Evolutionary conservation across 2,329 filamentous ascomycete genomes (phyloP).

Genomic region (Neofusicoccum laricinum): DNA sequence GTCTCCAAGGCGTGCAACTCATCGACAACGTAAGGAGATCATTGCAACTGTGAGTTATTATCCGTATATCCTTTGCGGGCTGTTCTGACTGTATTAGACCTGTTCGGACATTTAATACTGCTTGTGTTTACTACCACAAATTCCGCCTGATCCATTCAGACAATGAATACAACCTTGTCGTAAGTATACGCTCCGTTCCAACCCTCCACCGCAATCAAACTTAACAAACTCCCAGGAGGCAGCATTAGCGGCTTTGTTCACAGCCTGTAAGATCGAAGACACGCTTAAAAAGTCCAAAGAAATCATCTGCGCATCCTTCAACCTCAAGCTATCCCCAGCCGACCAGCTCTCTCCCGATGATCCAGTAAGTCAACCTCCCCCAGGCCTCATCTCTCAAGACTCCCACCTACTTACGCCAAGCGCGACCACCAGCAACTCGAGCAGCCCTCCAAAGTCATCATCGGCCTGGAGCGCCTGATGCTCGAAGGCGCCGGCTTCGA

Average conservation of each 20-base stretch:
- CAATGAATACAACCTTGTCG: constrained; percentile 73
- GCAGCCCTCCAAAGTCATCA: constrained; percentile 71
- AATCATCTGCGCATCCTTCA: constrained; percentile 86
- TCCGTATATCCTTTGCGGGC: background rate
- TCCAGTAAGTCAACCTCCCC: constrained; percentile 53
- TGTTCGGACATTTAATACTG: constrained; percentile 87
- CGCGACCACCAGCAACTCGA: constrained; percentile 68
- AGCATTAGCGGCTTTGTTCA: constrained; percentile 81
- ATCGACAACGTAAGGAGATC: constrained; percentile 80
- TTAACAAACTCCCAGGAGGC: constrained; percentile 59
- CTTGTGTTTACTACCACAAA: constrained; percentile 89
- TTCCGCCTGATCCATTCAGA: constrained; percentile 86
- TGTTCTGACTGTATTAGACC: constrained; percentile 54
- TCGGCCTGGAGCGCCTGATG: constrained; percentile 87
- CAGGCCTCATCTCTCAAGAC: background rate
- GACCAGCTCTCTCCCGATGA: constrained; percentile 76
- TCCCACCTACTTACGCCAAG: background rate
- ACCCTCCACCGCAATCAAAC: background rate
- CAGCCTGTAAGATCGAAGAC: constrained; percentile 96
- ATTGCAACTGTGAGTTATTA: constrained; percentile 67
- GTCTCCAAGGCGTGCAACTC: constrained; percentile 82
- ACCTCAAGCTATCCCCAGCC: constrained; percentile 68
- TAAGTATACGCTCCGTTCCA: constrained; percentile 25
- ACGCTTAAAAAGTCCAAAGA: constrained; percentile 95
- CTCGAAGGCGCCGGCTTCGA: constrained; percentile 92